A percentile compares a stretch with the other conserved stretches of the same genome.
phyloP scores from a whole-genome alignment of 1,284 basidiomycete genomes.

The Retiboletus fuscus region DNA sequence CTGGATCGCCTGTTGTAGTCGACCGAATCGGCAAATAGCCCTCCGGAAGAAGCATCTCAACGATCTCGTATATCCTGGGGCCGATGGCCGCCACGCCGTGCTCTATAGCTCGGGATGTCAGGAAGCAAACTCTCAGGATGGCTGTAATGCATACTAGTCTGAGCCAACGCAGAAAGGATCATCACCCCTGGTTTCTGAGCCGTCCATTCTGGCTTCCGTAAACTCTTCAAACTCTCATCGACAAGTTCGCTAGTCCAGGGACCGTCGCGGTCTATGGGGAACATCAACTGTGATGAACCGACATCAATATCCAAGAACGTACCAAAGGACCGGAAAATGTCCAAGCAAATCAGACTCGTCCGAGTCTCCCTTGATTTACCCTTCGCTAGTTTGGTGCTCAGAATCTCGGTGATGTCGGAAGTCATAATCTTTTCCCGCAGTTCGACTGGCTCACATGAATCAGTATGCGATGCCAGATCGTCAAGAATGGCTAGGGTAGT shows the following conservation, averaged over 20 bases:
- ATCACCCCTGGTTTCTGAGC: conserved; percentile 25
- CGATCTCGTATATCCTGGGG: conserved; percentile 22
- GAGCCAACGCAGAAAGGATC: conserved; percentile 29
- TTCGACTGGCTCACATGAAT: conserved; percentile 2
- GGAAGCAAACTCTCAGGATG: background rate
- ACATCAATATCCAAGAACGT: background rate
- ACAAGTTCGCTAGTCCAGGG: conserved; percentile 33
- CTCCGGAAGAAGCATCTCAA: conserved; percentile 38
- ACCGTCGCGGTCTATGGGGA: conserved; percentile 22
- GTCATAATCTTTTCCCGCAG: conserved; percentile 18
- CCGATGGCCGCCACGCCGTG: conserved; percentile 31
- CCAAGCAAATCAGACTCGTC: conserved; percentile 32
- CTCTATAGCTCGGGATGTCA: no score
- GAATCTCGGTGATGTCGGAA: conserved; percentile 17
- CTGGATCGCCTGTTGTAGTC: no score
- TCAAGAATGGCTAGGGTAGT: no score
- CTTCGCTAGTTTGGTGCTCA: conserved; percentile 16
- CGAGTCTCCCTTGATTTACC: conserved; percentile 22
- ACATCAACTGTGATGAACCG: background rate
- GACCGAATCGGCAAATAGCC: conserved; percentile 11
- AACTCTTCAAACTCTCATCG: conserved; percentile 19
- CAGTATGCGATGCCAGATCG: background rate
- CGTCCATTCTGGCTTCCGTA: conserved; percentile 22
- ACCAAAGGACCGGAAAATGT: conserved; percentile 25
- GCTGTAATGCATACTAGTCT: conserved; percentile 15